These are phyloP conservation scores for Ceratobasidium sp. DNA, from an alignment of 1,284 basidiomycete species.

Conservation along the genomic window DNA sequence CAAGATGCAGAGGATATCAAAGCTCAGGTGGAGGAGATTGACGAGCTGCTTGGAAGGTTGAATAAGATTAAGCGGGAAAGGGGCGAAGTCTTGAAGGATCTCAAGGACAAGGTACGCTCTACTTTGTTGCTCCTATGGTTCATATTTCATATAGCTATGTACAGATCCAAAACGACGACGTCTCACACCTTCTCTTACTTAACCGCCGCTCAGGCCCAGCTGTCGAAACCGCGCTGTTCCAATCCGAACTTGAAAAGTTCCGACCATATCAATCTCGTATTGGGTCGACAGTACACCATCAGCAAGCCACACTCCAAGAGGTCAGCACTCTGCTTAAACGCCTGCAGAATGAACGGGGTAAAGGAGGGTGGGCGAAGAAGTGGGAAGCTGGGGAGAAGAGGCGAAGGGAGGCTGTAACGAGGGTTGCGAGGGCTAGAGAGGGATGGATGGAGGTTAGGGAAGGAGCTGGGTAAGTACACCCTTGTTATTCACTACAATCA, in stretches of 20 bases:
- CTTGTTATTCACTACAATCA: no score
- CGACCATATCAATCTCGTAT: slow-evolving; percentile 89
- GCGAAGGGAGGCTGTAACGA: slow-evolving; percentile 78
- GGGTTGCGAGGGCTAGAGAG: slow-evolving; percentile 83
- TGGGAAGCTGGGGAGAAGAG: slow-evolving; percentile 85
- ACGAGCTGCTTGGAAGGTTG: slow-evolving; percentile 80
- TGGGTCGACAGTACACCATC: slow-evolving; percentile 80
- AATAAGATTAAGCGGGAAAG: slow-evolving; percentile 89
- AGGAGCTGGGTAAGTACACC: slow-evolving; percentile 80
- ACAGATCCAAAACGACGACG: slow-evolving; percentile 95
- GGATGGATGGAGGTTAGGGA: slow-evolving; percentile 89
- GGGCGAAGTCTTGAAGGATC: slow-evolving; percentile 88
- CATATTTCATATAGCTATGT: slow-evolving; percentile 25
- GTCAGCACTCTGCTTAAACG: slow-evolving; percentile 78
- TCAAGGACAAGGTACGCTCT: slow-evolving; percentile 86
- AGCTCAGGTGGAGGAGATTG: slow-evolving; percentile 80
- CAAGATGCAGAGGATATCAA: slow-evolving; percentile 78
- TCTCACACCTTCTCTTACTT: slow-evolving; percentile 93
- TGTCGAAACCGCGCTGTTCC: slow-evolving; percentile 90
- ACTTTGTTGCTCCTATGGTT: not conserved
- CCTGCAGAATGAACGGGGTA: slow-evolving; percentile 79
- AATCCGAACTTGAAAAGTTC: slow-evolving; percentile 96
- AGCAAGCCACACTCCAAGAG: slow-evolving; percentile 79
- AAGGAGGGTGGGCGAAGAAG: slow-evolving; percentile 78
- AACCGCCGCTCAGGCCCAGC: slow-evolving; percentile 85